These are phyloP conservation scores for Phytophthora boehmeriae DNA, from an alignment of 352 stramenopile species.

Conservation along the genomic window DNA sequence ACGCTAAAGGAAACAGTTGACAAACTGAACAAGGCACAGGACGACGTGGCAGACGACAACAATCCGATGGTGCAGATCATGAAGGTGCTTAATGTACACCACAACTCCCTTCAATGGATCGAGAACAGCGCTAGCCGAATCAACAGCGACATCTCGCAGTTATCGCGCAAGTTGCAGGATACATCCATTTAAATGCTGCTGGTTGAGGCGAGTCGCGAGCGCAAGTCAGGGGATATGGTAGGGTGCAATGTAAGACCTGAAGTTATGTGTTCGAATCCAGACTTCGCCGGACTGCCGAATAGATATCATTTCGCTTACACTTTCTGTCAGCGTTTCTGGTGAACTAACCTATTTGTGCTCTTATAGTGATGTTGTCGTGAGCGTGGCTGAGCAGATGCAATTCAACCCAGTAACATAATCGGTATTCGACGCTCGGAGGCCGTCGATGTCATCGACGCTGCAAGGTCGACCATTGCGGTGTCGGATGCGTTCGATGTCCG, in stretches of 20 bases:
- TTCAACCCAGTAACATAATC: constrained; percentile 28
- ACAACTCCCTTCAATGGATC: constrained; percentile 89
- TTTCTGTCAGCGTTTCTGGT: constrained; percentile 11
- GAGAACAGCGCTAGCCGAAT: constrained; percentile 74
- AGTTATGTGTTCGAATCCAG: constrained; percentile 49
- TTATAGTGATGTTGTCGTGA: constrained; percentile 22
- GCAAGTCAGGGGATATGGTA: constrained; percentile 26
- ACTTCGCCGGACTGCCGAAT: constrained; percentile 25
- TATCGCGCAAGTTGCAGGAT: constrained; percentile 73
- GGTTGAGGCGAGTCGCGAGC: constrained; percentile 31
- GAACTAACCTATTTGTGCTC: constrained; percentile 18
- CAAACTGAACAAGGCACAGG: constrained; percentile 85
- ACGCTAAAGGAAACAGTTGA: constrained; percentile 89
- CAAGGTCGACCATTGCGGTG: constrained; percentile 13
- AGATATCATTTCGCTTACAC: constrained; percentile 33
- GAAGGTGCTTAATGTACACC: constrained; percentile 90
- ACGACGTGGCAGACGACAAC: constrained; percentile 68
- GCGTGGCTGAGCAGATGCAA: not conserved
- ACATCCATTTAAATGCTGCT: constrained; percentile 53
- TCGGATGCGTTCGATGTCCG: constrained; percentile 15
- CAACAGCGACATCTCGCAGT: constrained; percentile 66
- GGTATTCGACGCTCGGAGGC: constrained; percentile 18
- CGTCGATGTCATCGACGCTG: constrained; percentile 25
- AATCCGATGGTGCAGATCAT: constrained; percentile 90
- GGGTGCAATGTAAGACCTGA: constrained; percentile 37